Base-by-base conservation (phyloP, 768 basidiomycete genomes). In the Macrolepiota fuliginosa region DNA sequence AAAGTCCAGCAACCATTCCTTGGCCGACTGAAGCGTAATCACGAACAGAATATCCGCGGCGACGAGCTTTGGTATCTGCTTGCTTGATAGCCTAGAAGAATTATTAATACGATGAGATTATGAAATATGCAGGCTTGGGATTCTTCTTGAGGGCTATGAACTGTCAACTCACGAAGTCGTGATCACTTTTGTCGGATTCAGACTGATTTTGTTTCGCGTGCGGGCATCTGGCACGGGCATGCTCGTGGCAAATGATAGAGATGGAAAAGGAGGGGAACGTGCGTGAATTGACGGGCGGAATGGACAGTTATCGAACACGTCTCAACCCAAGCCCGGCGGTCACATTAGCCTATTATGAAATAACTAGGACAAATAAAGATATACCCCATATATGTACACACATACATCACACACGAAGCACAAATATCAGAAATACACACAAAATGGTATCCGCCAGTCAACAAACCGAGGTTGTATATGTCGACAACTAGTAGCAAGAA, bases 201-300 rank as follows among this genome's bases (percentile, higher is more conserved):
- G 70, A 66, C 83, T 83, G 54, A 88, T 86, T 77, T 83, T 88
- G 67, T 76, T 83, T 65, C 87, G 81, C 61, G 84, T 86, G 70
- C 83, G 81, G 65, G 86, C 86, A 83, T 88, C 86, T 70, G 85
- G 86, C 58, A 74, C 82, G 73, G 85, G 80, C 86, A 87, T 86
- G 65, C 72, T 76, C 53, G 42, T 15, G 53, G 67, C 50, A 62
- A 54, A 55, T 29, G 27, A 47, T 64, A 54, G 58, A 45, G 58
- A 53, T 58, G 62, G 56, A 36, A 62, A 62, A 47, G 46, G 56
- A 57, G 56, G 50, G 50, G 56, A 52, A 56, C 50, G 51, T 40
- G 42, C 10, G 49, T 17, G 12, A 59, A 29, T 27, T 7, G 25
- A 37, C 42, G 37, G 17, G 27, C 52, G 37, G 17, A 40, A 13